phyloP scores from a whole-genome alignment of 2,329 filamentous ascomycete genomes.

The Pseudogymnoascus sp. region DNA sequence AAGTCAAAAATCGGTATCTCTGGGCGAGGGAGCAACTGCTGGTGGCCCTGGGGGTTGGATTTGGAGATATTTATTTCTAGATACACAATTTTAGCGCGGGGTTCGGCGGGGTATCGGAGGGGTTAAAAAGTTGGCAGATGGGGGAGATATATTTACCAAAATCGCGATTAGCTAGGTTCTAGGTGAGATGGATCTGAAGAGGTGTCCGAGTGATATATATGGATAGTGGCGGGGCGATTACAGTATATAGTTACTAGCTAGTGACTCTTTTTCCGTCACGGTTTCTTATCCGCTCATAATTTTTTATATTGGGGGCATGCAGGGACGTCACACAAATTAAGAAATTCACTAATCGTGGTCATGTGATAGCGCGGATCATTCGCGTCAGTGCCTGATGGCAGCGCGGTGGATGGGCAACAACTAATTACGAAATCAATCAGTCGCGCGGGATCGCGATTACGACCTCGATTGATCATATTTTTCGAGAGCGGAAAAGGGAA shows the following conservation, averaged over 20 bases:
- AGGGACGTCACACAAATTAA: neutral
- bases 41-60: neutral
- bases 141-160: neutral
- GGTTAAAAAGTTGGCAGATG: neutral
- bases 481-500: neutral
- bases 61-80: neutral
- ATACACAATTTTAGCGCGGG: neutral
- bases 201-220: neutral
- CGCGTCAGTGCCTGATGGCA: neutral
- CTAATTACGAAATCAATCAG: neutral
- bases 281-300: neutral
- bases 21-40: neutral
- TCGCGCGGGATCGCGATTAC: neutral
- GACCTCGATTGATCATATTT: neutral
- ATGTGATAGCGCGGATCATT: neutral
- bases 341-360: neutral
- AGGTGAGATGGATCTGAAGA: neutral
- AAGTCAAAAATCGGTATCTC: neutral
- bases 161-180: neutral
- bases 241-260: neutral
- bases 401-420: neutral
- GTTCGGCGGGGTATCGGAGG: neutral
- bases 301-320: neutral
- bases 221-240: neutral
- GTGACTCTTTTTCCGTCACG: neutral